Percentiles rank a stretch among this genome's conserved stretches.
Evolutionary conservation across 306 rosid genomes (phyloP).

Genomic region (Begonia masoniana): DNA sequence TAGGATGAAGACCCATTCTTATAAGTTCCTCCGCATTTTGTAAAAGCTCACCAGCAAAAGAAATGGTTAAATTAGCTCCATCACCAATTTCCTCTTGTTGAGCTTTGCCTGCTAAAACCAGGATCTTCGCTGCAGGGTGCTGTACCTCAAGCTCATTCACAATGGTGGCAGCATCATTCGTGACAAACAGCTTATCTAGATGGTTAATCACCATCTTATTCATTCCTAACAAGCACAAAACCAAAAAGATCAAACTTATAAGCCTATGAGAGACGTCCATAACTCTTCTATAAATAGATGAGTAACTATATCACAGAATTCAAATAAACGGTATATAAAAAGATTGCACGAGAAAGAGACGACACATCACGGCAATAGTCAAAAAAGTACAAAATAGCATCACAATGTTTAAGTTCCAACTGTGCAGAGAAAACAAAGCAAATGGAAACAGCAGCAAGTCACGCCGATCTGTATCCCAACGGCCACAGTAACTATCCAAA

Average conservation of each 20-base stretch:
- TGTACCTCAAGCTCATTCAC: conserved; percentile 93
- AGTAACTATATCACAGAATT: too few relatives aligned
- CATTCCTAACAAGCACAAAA: conserved; percentile 37
- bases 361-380: too few relatives aligned
- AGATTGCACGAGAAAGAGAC: too few relatives aligned
- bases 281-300: too few relatives aligned
- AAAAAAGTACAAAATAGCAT: too few relatives aligned
- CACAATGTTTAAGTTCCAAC: too few relatives aligned
- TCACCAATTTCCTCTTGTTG: conserved; percentile 95
- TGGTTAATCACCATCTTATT: conserved; percentile 99
- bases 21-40: conserved; percentile 87
- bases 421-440: too few relatives aligned
- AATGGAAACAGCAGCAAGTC: too few relatives aligned
- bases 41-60: conserved; percentile 87
- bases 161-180: conserved; percentile 82
- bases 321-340: too few relatives aligned
- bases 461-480: too few relatives aligned
- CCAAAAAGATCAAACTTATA: not conserved
- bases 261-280: conserved; percentile 3
- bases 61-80: conserved; percentile 84
- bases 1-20: conserved; percentile 91
- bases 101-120: conserved; percentile 86
- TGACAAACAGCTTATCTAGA: conserved; percentile 84
- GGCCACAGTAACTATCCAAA: too few relatives aligned
- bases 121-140: conserved; percentile 93